These are phyloP conservation scores for Mortierella sp. DNA, from an alignment of 371 early-diverging fungal genomes.

Conservation along the genomic window DNA sequence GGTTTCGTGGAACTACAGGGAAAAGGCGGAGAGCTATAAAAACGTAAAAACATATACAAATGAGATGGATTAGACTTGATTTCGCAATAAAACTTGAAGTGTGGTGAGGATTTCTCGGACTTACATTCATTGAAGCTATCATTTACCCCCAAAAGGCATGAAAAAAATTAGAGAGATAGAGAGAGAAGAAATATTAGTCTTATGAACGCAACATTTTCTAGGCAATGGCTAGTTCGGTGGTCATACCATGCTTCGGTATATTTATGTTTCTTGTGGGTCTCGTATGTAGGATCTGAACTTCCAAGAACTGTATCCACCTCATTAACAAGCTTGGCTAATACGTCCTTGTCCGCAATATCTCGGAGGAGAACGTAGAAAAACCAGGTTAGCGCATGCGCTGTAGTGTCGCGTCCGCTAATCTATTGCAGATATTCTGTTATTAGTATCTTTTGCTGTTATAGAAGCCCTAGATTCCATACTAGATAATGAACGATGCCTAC, in stretches of 20 bases:
- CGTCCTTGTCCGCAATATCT: constrained; percentile 10
- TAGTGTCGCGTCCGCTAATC: constrained; percentile 76
- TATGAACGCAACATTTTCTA: neutral
- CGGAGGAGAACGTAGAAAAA: constrained; percentile 63
- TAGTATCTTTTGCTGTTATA: neutral
- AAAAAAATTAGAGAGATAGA: neutral
- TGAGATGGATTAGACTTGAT: neutral
- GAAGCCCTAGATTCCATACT: neutral
- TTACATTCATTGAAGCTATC: constrained; percentile 28
- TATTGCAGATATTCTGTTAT: constrained; percentile 66
- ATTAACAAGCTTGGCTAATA: constrained; percentile 10
- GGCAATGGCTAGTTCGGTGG: neutral
- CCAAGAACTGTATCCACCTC: constrained; percentile 33
- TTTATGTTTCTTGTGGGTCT: constrained; percentile 31
- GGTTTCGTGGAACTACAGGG: constrained; percentile 1
- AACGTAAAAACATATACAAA: constrained; percentile 4
- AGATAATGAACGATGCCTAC: neutral
- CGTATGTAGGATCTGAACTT: constrained; percentile 23
- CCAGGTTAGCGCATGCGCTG: constrained; percentile 81
- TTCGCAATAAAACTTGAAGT: neutral
- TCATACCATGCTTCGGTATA: constrained; percentile 42
- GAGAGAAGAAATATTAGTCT: neutral
- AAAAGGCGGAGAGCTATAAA: constrained; percentile 22
- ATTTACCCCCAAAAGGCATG: neutral
- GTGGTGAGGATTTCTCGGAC: no score